These are phyloP conservation scores for Hypoxylon cercidicola DNA, from an alignment of 495 filamentous ascomycete genomes.

Conservation along the genomic window DNA sequence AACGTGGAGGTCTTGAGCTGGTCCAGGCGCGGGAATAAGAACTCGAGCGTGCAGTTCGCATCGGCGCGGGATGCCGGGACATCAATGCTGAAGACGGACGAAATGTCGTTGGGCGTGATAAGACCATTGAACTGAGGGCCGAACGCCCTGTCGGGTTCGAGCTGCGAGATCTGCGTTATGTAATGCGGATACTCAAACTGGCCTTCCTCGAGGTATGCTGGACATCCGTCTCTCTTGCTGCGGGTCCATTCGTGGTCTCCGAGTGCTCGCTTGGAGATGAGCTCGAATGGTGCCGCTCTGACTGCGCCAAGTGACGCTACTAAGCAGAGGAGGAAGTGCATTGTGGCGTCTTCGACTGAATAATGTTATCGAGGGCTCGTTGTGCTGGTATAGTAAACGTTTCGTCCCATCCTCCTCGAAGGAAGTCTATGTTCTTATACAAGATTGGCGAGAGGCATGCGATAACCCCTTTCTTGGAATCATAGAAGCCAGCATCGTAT, in stretches of 20 bases:
- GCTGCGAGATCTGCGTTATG: constrained; percentile 38
- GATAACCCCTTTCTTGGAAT: background rate
- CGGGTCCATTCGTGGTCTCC: constrained; percentile 34
- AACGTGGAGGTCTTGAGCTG: constrained; percentile 33
- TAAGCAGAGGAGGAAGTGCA: constrained; percentile 23
- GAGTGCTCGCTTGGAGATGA: constrained; percentile 39
- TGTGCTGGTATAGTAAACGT: background rate
- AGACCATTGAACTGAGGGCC: constrained; percentile 24
- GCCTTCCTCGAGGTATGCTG: constrained; percentile 37
- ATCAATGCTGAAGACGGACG: constrained; percentile 42
- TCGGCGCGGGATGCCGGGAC: constrained; percentile 37
- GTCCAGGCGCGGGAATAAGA: constrained; percentile 39
- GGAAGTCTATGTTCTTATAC: constrained; percentile 21
- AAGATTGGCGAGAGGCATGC: background rate
- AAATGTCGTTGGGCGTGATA: constrained; percentile 44
- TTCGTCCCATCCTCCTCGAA: background rate
- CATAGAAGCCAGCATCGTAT: background rate
- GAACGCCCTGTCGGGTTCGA: constrained; percentile 31
- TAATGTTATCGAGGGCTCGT: background rate
- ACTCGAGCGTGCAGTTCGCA: constrained; percentile 45
- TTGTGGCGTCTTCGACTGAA: constrained; percentile 6
- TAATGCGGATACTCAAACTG: constrained; percentile 39
- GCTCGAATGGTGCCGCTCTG: constrained; percentile 34
- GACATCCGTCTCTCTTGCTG: constrained; percentile 31
- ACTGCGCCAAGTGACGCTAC: constrained; percentile 13